Evolutionary conservation across 192 early-diverging fungal species (phyloP).

Genomic region (Backusella circina): DNA sequence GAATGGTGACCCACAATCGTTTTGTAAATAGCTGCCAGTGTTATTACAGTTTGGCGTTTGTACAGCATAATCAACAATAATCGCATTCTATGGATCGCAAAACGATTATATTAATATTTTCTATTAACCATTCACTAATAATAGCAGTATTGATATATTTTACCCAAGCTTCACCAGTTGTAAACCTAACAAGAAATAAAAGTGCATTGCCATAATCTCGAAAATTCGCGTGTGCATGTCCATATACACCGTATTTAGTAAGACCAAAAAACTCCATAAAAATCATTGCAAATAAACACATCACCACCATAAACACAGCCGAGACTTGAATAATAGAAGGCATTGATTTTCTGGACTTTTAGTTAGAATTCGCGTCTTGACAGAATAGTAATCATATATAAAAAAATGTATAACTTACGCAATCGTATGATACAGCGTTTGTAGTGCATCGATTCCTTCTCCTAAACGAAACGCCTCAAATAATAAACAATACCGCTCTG

Average conservation of each 20-base stretch:
- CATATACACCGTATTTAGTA: conserved; percentile 44
- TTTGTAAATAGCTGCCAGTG: conserved; percentile 36
- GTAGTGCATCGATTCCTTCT: conserved; percentile 21
- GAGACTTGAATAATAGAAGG: conserved; percentile 31
- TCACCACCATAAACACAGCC: conserved; percentile 30
- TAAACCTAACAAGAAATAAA: conserved; percentile 47
- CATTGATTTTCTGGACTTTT: conserved; percentile 16
- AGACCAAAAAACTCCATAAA: conserved; percentile 58
- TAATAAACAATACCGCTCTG: conserved; percentile 29
- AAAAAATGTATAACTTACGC: conserved; percentile 15
- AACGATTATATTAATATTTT: background rate
- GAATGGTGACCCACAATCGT: conserved; percentile 48
- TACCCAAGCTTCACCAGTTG: conserved; percentile 48
- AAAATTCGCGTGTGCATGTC: conserved; percentile 43
- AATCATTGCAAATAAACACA: conserved; percentile 47
- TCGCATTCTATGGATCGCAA: conserved; percentile 32
- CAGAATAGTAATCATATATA: background rate
- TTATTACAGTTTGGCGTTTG: conserved; percentile 46
- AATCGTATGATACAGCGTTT: conserved; percentile 30
- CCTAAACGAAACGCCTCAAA: conserved; percentile 29
- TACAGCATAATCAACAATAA: conserved; percentile 52
- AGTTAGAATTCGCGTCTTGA: background rate
- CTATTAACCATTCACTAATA: background rate
- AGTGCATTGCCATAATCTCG: conserved; percentile 42
- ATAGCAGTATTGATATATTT: background rate